phyloP scores from a whole-genome alignment of 352 stramenopile genomes.

The Pythium coloratum region DNA sequence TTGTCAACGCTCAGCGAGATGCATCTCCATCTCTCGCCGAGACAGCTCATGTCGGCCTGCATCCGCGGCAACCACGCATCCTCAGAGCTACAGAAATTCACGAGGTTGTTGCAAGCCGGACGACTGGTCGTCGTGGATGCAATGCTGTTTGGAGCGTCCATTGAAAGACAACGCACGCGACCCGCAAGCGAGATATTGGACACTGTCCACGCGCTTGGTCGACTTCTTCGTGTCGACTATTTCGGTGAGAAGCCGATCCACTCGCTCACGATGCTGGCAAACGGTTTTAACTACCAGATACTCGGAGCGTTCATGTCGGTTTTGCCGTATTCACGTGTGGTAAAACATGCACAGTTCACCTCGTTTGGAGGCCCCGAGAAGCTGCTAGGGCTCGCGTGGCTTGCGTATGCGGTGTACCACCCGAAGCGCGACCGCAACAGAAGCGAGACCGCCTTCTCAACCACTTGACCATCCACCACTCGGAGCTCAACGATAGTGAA shows the following conservation, averaged over 20 bases:
- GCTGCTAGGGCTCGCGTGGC: constrained; percentile 7
- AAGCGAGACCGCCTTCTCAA: neutral
- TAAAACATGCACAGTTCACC: too few species aligned
- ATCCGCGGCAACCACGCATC: neutral
- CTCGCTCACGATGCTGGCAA: neutral
- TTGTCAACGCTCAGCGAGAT: neutral
- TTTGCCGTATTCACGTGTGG: neutral
- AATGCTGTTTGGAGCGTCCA: neutral
- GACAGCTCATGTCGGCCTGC: neutral
- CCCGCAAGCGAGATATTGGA: neutral
- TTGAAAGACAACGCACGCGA: neutral
- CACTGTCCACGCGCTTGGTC: neutral
- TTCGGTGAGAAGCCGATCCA: neutral
- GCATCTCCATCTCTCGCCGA: neutral
- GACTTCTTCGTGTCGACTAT: neutral
- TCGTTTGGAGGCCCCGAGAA: neutral
- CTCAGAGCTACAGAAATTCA: neutral
- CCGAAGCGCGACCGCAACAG: neutral
- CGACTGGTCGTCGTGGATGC: neutral
- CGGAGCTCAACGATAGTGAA: neutral
- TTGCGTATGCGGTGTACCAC: constrained; percentile 9
- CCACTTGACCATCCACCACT: neutral
- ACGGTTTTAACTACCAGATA: neutral
- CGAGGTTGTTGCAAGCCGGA: neutral
- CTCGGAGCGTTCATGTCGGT: neutral